Percentiles rank a stretch among this genome's conserved stretches.
Conservation (phyloP, 805 yeast genomes). For the Yamadazyma paraphyllophila region DNA sequence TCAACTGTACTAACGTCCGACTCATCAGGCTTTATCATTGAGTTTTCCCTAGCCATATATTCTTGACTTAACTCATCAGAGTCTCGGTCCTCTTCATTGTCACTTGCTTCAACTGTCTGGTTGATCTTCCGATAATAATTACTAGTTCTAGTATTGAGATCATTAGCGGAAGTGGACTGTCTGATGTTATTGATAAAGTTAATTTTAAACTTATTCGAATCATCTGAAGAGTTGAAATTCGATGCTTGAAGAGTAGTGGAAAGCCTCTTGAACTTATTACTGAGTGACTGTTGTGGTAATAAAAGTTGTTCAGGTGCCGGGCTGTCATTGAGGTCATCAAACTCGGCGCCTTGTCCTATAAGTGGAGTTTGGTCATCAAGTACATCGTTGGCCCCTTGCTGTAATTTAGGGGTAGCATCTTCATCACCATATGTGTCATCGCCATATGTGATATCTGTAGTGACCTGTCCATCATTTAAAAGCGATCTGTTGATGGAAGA, state of each 20-base stretch:
- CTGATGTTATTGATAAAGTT: slow-evolving; percentile 40
- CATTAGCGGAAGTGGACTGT: slow-evolving; percentile 1
- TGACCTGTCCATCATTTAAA: slow-evolving; percentile 19
- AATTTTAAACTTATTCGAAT: slow-evolving; percentile 38
- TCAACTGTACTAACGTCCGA: slow-evolving; percentile 22
- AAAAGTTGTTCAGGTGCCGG: slow-evolving; percentile 2
- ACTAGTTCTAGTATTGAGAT: slow-evolving; percentile 21
- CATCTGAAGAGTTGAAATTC: slow-evolving; percentile 30
- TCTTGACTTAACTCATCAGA: slow-evolving; percentile 1
- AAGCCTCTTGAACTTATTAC: slow-evolving; percentile 35
- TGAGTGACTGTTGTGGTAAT: slow-evolving; percentile 34
- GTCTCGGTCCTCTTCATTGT: slow-evolving; percentile 10
- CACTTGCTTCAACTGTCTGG: slow-evolving; percentile 14
- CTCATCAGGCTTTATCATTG: slow-evolving; percentile 13
- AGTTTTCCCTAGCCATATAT: slow-evolving; percentile 7
- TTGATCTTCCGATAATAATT: slow-evolving; percentile 33
- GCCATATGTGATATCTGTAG: slow-evolving; percentile 1
- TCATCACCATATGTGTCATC: slow-evolving; percentile 15
- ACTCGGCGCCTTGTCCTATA: slow-evolving; percentile 10
- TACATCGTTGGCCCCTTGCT: slow-evolving; percentile 7
- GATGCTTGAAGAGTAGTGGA: slow-evolving; percentile 35
- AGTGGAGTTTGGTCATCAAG: slow-evolving; percentile 33
- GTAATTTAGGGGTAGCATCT: slow-evolving; percentile 33
- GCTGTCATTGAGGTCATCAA: slow-evolving; percentile 25
- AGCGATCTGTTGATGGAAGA: slow-evolving; percentile 34